Evolutionary conservation across 495 filamentous ascomycete genomes (phyloP).

Genomic region (Letharia columbiana): DNA sequence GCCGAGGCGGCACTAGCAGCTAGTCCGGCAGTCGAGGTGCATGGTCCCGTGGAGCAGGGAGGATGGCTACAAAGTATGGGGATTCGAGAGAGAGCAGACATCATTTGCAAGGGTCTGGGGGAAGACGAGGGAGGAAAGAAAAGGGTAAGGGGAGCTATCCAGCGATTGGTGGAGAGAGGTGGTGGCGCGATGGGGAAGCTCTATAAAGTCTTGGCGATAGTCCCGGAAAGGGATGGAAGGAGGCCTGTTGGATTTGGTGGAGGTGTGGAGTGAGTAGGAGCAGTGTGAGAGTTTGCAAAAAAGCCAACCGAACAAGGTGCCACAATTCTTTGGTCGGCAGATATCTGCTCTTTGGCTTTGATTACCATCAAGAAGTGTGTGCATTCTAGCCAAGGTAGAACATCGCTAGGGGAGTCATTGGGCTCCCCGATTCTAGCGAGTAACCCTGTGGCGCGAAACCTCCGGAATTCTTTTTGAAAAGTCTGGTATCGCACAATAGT

Average conservation of each 20-base stretch:
- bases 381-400: not conserved
- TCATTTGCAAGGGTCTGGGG: conserved; percentile 45
- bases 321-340: not conserved
- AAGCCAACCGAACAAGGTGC: not conserved
- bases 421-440: not conserved
- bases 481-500: not conserved
- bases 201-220: conserved; percentile 86
- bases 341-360: not conserved
- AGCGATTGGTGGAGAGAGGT: conserved; percentile 66
- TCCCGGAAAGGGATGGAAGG: conserved; percentile 68
- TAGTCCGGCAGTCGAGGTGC: conserved; percentile 74
- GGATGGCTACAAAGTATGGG: conserved; percentile 72
- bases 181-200: conserved; percentile 82
- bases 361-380: not conserved
- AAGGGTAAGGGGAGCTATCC: conserved; percentile 65
- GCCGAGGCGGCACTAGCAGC: conserved; percentile 71
- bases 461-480: too few relatives aligned
- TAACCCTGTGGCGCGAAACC: not conserved
- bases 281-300: not conserved
- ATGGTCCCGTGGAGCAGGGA: conserved; percentile 86
- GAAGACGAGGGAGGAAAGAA: conserved; percentile 41
- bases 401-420: not conserved
- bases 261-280: conserved; percentile 36
- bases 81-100: conserved; percentile 64
- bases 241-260: conserved; percentile 91